Base-by-base conservation (phyloP, 768 basidiomycete genomes). In the Crassisporium funariophilum region DNA sequence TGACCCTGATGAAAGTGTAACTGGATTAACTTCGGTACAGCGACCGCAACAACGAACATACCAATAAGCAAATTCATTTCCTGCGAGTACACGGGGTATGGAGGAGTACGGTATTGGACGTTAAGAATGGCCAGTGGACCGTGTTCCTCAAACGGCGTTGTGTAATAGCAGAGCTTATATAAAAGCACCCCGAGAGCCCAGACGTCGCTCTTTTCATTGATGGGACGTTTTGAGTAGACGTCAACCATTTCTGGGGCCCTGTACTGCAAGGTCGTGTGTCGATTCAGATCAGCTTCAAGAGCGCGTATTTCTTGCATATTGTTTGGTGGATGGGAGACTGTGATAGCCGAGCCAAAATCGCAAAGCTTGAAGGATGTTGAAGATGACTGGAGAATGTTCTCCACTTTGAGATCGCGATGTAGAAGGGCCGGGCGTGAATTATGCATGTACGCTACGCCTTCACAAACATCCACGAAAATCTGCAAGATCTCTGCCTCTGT, bases 241-340 rank as follows among this genome's bases (percentile, higher is more conserved):
- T 99, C 95, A 12, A 98, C 88, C 92, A 99, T 97, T 69, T 99
- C 97, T 2, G 97, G 95, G n/a, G 95, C 92, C 35, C 97, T 78
- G 63, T 99, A 99, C 65, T 98, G 97, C 52, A 98, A 75, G 3
- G 97, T 99, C 2, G 97, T 99, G 60, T 97, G 89, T 56, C 86
- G 80, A 65, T 95, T 95, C 36, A 99, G 77, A 66, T 98, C 95
- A 25, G 86, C 80, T 58, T 98, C 95, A 15, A 97, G 74, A 12
- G 80, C 81, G 35, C 91, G 84, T 38, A 98, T 86, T 64, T 98
- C 95, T 52, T 87, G 82, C 24, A 82, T 84, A 13, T 78, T 87
- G 6, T 83, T 72, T 5, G 95, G 93, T 9, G 91, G 79, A 50
- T 81, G 78, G 5, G 84, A 70, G 16, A 94, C 85, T 2, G 83